A percentile compares a stretch with the other conserved stretches of the same genome.
Evolutionary conservation across 2,329 filamentous ascomycete species (phyloP).

Genomic region (Nemania sp.): DNA sequence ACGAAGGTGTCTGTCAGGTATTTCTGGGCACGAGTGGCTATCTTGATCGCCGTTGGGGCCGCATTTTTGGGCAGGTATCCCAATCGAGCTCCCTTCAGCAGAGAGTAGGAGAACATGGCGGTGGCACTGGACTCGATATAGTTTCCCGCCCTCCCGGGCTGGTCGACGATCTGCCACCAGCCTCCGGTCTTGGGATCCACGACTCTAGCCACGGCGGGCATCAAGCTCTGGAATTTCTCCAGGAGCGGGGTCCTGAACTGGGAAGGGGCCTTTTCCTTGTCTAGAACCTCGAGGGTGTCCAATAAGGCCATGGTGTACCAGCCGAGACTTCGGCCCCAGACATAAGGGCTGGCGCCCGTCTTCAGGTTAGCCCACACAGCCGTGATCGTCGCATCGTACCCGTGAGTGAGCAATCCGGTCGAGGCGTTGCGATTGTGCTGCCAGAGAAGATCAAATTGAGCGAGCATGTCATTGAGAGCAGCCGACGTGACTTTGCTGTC

Average conservation of each 20-base stretch:
- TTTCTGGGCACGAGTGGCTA: conserved; percentile 28
- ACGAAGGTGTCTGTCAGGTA: conserved; percentile 37
- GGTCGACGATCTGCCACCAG: conserved; percentile 47
- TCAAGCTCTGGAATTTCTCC: conserved; percentile 32
- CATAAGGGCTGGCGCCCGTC: conserved; percentile 45
- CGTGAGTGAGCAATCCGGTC: conserved; percentile 42
- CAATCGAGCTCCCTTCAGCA: conserved; percentile 44
- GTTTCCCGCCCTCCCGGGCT: conserved; percentile 36
- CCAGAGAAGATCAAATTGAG: conserved; percentile 40
- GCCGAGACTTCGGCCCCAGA: conserved; percentile 45
- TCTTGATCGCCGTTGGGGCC: conserved; percentile 9
- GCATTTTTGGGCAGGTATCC: conserved; percentile 38
- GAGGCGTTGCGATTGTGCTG: conserved; percentile 30
- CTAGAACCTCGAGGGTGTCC: conserved; percentile 42
- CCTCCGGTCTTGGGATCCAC: conserved; percentile 39
- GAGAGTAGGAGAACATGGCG: conserved; percentile 45
- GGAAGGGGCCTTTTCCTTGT: conserved; percentile 13
- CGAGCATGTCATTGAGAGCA: conserved; percentile 36
- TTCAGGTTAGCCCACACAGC: conserved; percentile 43
- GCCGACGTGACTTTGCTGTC: conserved; percentile 1
- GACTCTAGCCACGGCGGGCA: conserved; percentile 32
- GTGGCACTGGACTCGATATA: conserved; percentile 46
- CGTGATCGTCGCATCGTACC: conserved; percentile 42
- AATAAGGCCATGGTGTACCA: conserved; percentile 46
- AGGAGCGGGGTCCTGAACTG: conserved; percentile 20